phyloP scores from a whole-genome alignment of 2,329 filamentous ascomycete species.

The Alternaria viburni region DNA sequence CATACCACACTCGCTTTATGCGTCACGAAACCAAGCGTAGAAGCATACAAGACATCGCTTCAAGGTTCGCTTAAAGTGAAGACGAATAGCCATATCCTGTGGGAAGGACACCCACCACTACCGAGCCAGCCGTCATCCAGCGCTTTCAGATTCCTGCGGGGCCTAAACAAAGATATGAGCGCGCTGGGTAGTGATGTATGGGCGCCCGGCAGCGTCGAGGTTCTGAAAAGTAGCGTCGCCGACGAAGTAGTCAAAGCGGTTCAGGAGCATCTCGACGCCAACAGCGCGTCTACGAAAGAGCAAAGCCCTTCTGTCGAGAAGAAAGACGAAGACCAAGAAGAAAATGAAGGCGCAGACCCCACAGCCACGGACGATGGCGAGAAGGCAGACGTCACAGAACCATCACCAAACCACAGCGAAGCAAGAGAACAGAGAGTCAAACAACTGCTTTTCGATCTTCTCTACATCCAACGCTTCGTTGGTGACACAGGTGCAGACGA shows the following conservation, averaged over 20 bases:
- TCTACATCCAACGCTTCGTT: slow-evolving; percentile 51
- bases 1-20: slow-evolving; percentile 66
- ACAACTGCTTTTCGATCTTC: slow-evolving; percentile 53
- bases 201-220: slow-evolving; percentile 70
- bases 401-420: slow-evolving; percentile 17
- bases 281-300: slow-evolving; percentile 6
- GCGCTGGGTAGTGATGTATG: slow-evolving; percentile 78
- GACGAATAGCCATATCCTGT: slow-evolving; percentile 71
- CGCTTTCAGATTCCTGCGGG: slow-evolving; percentile 73
- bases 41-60: slow-evolving; percentile 52
- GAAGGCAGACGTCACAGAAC: slow-evolving; percentile 11
- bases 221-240: slow-evolving; percentile 66
- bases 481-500: neutral
- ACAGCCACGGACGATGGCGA: slow-evolving; percentile 1
- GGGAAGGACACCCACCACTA: slow-evolving; percentile 78
- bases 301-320: slow-evolving; percentile 14
- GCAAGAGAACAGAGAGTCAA: slow-evolving; percentile 35
- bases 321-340: neutral
- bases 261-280: slow-evolving; percentile 44
- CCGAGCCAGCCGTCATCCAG: slow-evolving; percentile 80
- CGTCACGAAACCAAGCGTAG: slow-evolving; percentile 59
- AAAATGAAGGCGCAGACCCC: neutral
- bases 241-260: slow-evolving; percentile 54
- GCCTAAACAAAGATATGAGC: slow-evolving; percentile 71
- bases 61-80: slow-evolving; percentile 52